Conservation (phyloP, 139 green algal genomes). For the Coelastrella sp. region DNA sequence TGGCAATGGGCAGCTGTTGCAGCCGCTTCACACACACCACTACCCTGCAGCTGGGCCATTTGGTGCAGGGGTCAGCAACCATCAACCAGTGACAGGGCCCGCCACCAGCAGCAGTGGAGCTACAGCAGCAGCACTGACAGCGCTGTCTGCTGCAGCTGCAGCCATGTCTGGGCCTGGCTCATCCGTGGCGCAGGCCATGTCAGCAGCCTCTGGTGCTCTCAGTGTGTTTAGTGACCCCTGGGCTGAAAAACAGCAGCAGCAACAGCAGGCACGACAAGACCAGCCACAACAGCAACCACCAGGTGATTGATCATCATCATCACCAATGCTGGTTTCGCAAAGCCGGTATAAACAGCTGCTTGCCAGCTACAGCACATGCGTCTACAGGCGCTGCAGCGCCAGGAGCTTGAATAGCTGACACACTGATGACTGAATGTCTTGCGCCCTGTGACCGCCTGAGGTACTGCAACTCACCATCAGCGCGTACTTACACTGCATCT, state of each 20-base stretch:
- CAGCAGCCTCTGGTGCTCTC: neutral
- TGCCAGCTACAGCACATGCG: no score
- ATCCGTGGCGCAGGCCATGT: neutral
- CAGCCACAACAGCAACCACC: neutral
- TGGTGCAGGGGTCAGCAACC: neutral
- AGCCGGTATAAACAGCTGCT: no score
- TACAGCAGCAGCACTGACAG: neutral
- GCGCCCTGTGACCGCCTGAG: no score
- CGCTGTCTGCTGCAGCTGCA: conserved; percentile 1
- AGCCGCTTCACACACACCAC: neutral
- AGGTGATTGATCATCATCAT: neutral
- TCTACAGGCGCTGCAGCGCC: no score
- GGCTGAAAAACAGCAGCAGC: conserved; percentile 17
- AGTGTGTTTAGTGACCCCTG: conserved; percentile 29
- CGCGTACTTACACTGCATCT: no score
- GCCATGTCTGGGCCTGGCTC: neutral
- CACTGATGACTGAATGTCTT: no score
- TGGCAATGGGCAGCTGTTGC: neutral
- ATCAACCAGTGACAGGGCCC: neutral
- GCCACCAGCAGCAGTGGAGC: neutral
- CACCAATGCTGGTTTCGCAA: no score
- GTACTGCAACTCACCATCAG: no score
- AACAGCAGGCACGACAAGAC: neutral
- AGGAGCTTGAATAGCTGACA: no score
- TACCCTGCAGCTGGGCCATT: no score